Base-by-base conservation (phyloP, 257 asterid genomes). In the Rauvolfia tetraphylla region DNA sequence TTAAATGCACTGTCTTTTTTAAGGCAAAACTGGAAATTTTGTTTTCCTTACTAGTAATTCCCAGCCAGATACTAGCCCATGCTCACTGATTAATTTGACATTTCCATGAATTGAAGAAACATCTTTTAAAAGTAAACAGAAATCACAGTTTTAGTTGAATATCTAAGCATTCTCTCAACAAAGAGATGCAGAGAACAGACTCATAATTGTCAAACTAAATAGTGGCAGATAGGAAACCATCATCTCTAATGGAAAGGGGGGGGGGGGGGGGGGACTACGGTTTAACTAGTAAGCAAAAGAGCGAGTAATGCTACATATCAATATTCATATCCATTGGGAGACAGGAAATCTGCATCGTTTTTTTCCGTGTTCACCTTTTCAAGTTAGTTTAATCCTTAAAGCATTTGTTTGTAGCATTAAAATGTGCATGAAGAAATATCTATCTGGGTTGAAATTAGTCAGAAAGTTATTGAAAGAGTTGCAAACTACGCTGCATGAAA, bases 401-500 rank as follows among this genome's bases (percentile, higher is more conserved):
- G 10, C 49, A 54, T 8, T 56, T 31, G 31, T 12, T 15, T 61
- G 36, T 2, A 61, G 22, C 41, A 62, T 62, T 29, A 62, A 0
- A 62, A 62, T 29, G 39, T 29, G 10, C 39, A 62, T 62, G 20
- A 25, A 1, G 14, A 33, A 65, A 33, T 18, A 8, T 49, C 42
- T 33, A 63, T 48, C 8, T 41, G 9, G 38, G 10, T 68, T 7
- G 23, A 14, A 44, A 33, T 49, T 23, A 34, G 10, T n/a, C 8
- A 5, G 18, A 31, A 34, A 15, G 5, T 63, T 18, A 25, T 17
- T 36, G 54, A 1, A 38, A 4, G 22, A 57, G 58, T 42, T n/a
- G 17, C 25, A 53, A 71, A 51, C 84, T 85, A 85, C 89, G 79
- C 62, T 80, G 83, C 74, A 75, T 36, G 5, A 83, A 56, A 39